Percentiles rank a stretch among this genome's conserved stretches.
Conservation (phyloP, 163 green algal species). For the Scenedesmus sp. region DNA sequence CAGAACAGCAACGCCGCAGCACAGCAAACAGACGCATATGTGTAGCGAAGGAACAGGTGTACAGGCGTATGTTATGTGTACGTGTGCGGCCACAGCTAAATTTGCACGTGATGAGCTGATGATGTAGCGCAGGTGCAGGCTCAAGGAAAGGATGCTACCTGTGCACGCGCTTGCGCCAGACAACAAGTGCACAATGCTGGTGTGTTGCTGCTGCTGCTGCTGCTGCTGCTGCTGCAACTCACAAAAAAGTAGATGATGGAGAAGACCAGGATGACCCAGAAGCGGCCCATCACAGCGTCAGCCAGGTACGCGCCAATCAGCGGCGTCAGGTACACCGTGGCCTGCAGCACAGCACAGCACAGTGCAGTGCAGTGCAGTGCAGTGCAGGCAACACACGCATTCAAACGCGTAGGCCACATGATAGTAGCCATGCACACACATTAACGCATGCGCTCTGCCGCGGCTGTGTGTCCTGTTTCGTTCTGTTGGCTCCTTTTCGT, state of each 20-base stretch:
- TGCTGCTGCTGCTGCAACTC: constrained; percentile 10
- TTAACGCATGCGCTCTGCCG: no score
- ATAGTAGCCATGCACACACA: not conserved
- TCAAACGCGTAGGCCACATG: not conserved
- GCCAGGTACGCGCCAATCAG: constrained; percentile 78
- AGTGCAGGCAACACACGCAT: not conserved
- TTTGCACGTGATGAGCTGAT: no score
- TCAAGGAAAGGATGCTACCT: not conserved
- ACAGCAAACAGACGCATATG: not conserved
- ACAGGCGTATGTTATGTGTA: no score
- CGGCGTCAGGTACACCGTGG: constrained; percentile 82
- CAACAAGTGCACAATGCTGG: not conserved
- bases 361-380: no score
- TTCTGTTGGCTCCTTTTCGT: no score
- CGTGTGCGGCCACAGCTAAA: no score
- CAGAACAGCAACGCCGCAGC: not conserved
- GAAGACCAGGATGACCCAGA: constrained; percentile 78
- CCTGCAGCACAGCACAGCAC: not conserved
- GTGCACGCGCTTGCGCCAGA: not conserved
- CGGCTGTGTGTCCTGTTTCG: no score
- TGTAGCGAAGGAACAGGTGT: no score
- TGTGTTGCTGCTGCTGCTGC: constrained; percentile 4
- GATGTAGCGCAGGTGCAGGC: no score
- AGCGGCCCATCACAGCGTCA: constrained; percentile 75
- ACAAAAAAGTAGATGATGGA: constrained; percentile 63